Evolutionary conservation across 1,284 basidiomycete species (phyloP).

Genomic region (Pholiota adiposa): DNA sequence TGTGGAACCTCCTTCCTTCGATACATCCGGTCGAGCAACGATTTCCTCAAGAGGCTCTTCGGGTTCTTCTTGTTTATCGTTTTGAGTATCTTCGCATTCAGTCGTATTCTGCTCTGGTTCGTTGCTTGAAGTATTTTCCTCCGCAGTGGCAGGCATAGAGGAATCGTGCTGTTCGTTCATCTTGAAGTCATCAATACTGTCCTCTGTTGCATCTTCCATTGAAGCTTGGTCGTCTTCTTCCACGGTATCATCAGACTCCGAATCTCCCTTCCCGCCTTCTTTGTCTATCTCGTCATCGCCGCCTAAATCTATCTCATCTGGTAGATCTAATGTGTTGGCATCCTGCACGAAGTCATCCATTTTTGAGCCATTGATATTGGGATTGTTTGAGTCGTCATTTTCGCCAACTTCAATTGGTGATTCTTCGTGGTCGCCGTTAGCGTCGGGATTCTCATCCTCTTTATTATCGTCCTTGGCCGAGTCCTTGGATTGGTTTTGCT

Average conservation of each 20-base stretch:
- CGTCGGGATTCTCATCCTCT: conserved; percentile 30
- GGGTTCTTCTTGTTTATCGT: conserved; percentile 27
- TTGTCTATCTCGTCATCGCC: conserved; percentile 63
- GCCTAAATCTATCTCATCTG: conserved; percentile 81
- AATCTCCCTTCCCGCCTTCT: conserved; percentile 44
- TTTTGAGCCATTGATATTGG: conserved; percentile 61
- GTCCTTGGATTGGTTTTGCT: conserved; percentile 40
- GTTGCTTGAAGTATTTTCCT: conserved; percentile 14
- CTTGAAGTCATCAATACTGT: conserved; percentile 28
- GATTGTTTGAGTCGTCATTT: conserved; percentile 45
- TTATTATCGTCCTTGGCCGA: conserved; percentile 40
- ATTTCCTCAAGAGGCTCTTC: conserved; percentile 36
- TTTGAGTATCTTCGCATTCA: conserved; percentile 12
- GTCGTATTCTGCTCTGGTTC: conserved; percentile 13
- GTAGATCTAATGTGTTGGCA: conserved; percentile 81
- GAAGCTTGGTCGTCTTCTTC: conserved; percentile 48
- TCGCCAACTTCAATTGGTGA: conserved; percentile 24
- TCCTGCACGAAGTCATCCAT: conserved; percentile 78
- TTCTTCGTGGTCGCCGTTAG: conserved; percentile 29
- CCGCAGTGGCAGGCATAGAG: conserved; percentile 6
- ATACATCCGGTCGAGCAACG: conserved; percentile 44
- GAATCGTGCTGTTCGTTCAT: conserved; percentile 1
- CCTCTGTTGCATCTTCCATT: conserved; percentile 40
- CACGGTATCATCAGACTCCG: conserved; percentile 36
- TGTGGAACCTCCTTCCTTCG: conserved; percentile 38